These are phyloP conservation scores for Pleurotus tuber-regium DNA, from an alignment of 768 basidiomycete species.

Conservation along the genomic window DNA sequence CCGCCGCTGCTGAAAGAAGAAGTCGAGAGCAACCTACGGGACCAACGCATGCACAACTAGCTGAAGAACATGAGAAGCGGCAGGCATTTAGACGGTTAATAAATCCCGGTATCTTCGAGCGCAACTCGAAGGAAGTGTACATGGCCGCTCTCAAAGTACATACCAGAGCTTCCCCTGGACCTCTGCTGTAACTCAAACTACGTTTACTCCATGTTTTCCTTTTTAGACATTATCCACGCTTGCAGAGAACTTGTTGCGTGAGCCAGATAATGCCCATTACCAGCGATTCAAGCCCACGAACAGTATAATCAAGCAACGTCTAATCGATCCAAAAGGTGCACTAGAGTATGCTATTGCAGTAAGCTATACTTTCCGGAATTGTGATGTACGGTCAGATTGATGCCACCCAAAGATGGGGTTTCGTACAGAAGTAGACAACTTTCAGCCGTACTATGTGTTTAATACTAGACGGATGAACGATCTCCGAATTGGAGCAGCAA, in stretches of 20 bases:
- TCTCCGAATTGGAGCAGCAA: slow-evolving; percentile 59
- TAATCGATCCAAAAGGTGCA: slow-evolving; percentile 72
- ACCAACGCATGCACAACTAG: slow-evolving; percentile 34
- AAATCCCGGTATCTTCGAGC: slow-evolving; percentile 75
- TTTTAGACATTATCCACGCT: slow-evolving; percentile 64
- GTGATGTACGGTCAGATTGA: too few relatives aligned
- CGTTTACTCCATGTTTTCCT: slow-evolving; percentile 16
- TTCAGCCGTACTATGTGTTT: slow-evolving; percentile 74
- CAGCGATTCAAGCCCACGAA: slow-evolving; percentile 79
- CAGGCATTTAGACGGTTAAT: slow-evolving; percentile 74
- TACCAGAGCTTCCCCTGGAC: slow-evolving; percentile 15
- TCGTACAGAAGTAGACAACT: slow-evolving; percentile 62
- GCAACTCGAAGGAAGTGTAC: slow-evolving; percentile 61
- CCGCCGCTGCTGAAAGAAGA: slow-evolving; percentile 46
- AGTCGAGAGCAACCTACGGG: slow-evolving; percentile 28
- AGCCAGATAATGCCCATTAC: slow-evolving; percentile 73
- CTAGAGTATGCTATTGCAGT: slow-evolving; percentile 82
- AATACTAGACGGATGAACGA: slow-evolving; percentile 49
- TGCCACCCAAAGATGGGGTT: slow-evolving; percentile 83
- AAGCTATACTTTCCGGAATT: slow-evolving; percentile 30
- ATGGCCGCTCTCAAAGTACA: slow-evolving; percentile 63
- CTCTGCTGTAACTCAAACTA: slow-evolving; percentile 15
- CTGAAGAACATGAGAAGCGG: slow-evolving; percentile 61
- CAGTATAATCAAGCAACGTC: slow-evolving; percentile 54
- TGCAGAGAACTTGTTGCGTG: slow-evolving; percentile 69